Conservation (phyloP, 2,329 filamentous ascomycete genomes). For the Bipolaris sorokiniana region DNA sequence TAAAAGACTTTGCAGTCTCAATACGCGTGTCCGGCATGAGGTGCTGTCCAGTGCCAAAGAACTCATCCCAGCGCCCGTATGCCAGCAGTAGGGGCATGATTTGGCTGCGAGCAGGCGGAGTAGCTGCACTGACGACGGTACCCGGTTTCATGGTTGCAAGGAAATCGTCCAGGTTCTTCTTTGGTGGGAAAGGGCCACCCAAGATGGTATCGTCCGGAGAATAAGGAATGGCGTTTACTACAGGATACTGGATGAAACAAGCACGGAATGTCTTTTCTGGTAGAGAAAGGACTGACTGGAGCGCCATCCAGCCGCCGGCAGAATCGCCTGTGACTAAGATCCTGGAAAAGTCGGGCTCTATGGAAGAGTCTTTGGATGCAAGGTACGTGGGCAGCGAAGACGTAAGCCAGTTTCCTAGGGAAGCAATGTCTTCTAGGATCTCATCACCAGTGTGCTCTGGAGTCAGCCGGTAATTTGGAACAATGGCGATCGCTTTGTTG, state of each 20-base stretch:
- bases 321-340: constrained; percentile 46
- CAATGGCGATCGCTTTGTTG: constrained; percentile 54
- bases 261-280: constrained; percentile 31
- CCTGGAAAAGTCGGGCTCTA: constrained; percentile 33
- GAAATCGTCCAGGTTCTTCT: constrained; percentile 30
- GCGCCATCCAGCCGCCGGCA: constrained; percentile 49
- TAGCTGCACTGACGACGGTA: constrained; percentile 24
- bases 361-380: constrained; percentile 5
- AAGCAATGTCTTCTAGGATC: constrained; percentile 54
- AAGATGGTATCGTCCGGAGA: constrained; percentile 1
- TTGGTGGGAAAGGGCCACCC: constrained; percentile 15
- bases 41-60: constrained; percentile 32
- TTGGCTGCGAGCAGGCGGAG: constrained; percentile 24
- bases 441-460: constrained; percentile 57
- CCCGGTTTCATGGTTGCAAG: constrained; percentile 26
- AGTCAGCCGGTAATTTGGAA: constrained; percentile 59
- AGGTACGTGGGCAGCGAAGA: constrained; percentile 9
- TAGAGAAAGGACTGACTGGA: constrained; percentile 37
- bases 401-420: constrained; percentile 49
- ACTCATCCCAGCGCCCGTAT: constrained; percentile 33
- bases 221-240: constrained; percentile 29
- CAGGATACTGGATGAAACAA: constrained; percentile 37
- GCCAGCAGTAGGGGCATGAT: constrained; percentile 27
- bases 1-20: constrained; percentile 30
- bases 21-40: constrained; percentile 38